Evolutionary conservation across 2,329 filamentous ascomycete genomes (phyloP).

Genomic region (Trichoderma aggressivum): DNA sequence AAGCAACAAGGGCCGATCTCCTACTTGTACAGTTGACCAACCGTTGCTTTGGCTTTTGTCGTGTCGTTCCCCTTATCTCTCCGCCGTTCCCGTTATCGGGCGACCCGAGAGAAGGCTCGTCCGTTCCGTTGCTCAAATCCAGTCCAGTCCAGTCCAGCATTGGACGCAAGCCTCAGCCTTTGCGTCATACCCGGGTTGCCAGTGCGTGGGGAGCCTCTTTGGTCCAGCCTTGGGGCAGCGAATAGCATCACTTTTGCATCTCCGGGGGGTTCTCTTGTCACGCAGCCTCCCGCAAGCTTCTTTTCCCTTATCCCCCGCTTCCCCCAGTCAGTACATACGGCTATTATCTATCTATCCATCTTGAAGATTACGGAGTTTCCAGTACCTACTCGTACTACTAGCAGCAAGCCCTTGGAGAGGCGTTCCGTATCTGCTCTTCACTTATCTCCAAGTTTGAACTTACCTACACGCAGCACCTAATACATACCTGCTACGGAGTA

Average conservation of each 20-base stretch:
- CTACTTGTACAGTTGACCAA: conserved; percentile 10
- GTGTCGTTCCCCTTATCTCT: conserved; percentile 17
- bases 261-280: background rate
- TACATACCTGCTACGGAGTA: background rate
- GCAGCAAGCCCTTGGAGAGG: background rate
- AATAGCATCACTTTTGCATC: conserved; percentile 8
- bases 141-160: background rate
- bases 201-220: conserved; percentile 10
- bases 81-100: conserved; percentile 18
- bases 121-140: background rate
- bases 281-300: conserved; percentile 1
- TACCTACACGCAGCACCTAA: background rate
- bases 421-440: background rate
- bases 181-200: conserved; percentile 12
- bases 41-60: background rate
- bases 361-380: background rate
- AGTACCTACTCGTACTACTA: background rate
- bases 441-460: background rate
- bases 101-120: background rate
- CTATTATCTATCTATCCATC: background rate
- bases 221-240: background rate
- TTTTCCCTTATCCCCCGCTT: conserved; percentile 3
- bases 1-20: conserved; percentile 16
- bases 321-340: background rate
- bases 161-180: background rate